Conservation (phyloP, 768 basidiomycete species). For the Rhodotorula graminis region DNA sequence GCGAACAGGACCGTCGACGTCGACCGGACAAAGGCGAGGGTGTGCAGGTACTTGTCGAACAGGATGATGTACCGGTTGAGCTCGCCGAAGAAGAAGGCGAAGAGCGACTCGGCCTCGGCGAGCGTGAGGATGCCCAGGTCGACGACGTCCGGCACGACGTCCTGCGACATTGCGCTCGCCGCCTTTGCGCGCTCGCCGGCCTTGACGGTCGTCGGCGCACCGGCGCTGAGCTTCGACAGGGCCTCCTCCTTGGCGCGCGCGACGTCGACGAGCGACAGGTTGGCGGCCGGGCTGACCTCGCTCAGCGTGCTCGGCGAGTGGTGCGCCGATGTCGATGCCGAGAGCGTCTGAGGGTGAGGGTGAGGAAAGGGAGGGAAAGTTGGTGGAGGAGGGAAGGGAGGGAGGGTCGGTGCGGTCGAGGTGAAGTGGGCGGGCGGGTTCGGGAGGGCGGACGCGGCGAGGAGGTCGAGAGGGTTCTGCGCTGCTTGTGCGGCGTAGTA, state of each 20-base stretch:
- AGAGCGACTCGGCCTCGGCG: conserved; percentile 20
- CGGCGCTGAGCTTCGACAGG: neutral
- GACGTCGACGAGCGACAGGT: neutral
- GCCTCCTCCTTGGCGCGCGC: conserved; percentile 7
- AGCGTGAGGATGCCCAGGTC: conserved; percentile 10
- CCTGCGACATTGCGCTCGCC: neutral
- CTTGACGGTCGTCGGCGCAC: neutral
- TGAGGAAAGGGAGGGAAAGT: neutral
- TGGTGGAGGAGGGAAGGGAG: neutral
- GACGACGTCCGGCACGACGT: neutral
- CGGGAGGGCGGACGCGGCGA: neutral
- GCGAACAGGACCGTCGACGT: conserved; percentile 26
- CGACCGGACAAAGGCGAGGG: conserved; percentile 8
- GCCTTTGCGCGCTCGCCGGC: neutral
- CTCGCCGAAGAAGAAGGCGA: neutral
- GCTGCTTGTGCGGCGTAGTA: neutral
- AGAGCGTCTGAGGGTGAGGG: no score
- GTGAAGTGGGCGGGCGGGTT: neutral
- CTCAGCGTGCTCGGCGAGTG: neutral
- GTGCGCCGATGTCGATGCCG: neutral
- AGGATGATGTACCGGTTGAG: conserved; percentile 15
- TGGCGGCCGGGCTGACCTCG: neutral
- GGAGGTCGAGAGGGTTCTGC: neutral
- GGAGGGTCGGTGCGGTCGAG: neutral
- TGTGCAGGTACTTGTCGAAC: conserved; percentile 15